Conservation (phyloP, 768 basidiomycete genomes). For the Trametes cinnabarina region DNA sequence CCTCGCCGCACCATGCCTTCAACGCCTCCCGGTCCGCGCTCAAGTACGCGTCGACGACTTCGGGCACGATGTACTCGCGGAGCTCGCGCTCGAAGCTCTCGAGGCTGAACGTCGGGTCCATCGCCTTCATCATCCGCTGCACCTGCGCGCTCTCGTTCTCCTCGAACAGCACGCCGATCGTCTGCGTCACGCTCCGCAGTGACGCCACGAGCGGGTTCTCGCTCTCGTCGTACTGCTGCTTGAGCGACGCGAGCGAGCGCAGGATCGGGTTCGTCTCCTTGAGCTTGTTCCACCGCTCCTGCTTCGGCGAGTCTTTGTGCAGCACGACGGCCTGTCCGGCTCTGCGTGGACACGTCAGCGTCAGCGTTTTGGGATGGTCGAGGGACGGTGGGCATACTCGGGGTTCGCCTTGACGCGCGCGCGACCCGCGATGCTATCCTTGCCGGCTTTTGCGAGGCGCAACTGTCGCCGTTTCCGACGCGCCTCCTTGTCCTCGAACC, state of each 20-base stretch:
- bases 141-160: constrained; percentile 99
- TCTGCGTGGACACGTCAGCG: no score
- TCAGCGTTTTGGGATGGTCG: no score
- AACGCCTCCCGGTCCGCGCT: constrained; percentile 85
- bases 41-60: constrained; percentile 94
- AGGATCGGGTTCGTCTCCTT: constrained; percentile 81
- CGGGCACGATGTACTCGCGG: constrained; percentile 95
- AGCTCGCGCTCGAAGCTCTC: constrained; percentile 88
- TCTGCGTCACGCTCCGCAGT: constrained; percentile 78
- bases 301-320: constrained; percentile 76
- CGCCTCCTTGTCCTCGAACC: constrained; percentile 93
- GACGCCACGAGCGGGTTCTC: constrained; percentile 86
- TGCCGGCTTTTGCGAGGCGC: constrained; percentile 84
- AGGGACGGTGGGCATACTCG: no score
- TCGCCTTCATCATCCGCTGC: constrained; percentile 75
- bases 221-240: constrained; percentile 82
- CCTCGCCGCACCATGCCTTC: constrained; percentile 92
- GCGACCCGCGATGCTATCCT: constrained; percentile 51
- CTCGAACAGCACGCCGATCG: constrained; percentile 88
- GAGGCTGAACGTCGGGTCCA: constrained; percentile 85
- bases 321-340: constrained; percentile 85
- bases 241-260: constrained; percentile 53
- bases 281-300: constrained; percentile 76
- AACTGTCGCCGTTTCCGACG: constrained; percentile 76
- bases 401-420: constrained; percentile 63